These are phyloP conservation scores for Pelargonium nanum DNA, from an alignment of 345 rosid genomes.

Conservation along the genomic window DNA sequence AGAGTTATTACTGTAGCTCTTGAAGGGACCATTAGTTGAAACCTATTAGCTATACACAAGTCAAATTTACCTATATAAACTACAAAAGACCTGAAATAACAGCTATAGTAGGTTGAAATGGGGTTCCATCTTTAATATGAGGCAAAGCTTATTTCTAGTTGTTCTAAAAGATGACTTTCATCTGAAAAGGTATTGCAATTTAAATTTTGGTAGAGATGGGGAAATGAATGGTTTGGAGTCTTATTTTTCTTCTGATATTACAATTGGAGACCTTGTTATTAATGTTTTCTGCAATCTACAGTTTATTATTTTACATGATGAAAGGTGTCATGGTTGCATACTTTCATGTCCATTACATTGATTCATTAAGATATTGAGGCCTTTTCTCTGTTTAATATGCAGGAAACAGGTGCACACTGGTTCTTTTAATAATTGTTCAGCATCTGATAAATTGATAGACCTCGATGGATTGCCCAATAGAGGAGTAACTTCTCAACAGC, in stretches of 20 bases:
- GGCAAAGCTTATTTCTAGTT: too few relatives aligned
- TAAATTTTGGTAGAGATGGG: too few relatives aligned
- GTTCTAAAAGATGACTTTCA: too few relatives aligned
- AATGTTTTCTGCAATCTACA: not conserved
- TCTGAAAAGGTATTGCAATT: not conserved
- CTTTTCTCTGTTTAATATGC: conserved; percentile 11
- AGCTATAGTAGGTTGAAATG: not conserved
- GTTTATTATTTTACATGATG: not conserved
- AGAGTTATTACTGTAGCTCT: not conserved
- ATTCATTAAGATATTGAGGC: not conserved
- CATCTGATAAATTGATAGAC: conserved; percentile 15
- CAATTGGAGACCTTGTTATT: not conserved
- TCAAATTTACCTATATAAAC: not conserved
- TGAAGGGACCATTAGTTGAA: not conserved
- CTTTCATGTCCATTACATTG: not conserved
- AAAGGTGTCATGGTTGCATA: not conserved
- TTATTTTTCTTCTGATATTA: not conserved
- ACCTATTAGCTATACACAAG: not conserved
- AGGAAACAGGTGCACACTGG: conserved; percentile 26
- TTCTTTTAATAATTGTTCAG: conserved; percentile 16
- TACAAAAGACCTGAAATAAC: not conserved
- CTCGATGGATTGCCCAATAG: conserved; percentile 10
- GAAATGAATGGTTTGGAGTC: not conserved
- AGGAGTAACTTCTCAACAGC: conserved; percentile 13
- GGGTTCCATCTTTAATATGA: not conserved